A percentile compares a stretch with the other conserved stretches of the same genome.
Conservation (phyloP, 2,329 filamentous ascomycete genomes). For the Colletotrichum coccodes region DNA sequence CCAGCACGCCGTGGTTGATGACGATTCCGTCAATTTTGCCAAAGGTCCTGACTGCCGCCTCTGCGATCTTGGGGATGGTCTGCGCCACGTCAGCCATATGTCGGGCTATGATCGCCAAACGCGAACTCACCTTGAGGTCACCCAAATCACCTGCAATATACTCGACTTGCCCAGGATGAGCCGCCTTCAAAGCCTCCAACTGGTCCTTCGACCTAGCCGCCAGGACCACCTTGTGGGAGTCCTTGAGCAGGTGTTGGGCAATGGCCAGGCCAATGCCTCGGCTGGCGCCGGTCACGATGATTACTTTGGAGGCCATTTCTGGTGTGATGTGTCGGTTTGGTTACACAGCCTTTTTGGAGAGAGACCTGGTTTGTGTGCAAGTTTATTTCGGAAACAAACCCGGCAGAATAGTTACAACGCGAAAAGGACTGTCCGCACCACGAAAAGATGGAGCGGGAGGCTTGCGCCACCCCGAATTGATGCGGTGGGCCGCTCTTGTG, state of each 20-base stretch:
- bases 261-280: slow-evolving; percentile 71
- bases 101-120: too few species aligned
- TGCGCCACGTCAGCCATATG: slow-evolving; percentile 36
- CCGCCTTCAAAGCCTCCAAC: slow-evolving; percentile 61
- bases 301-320: slow-evolving; percentile 68
- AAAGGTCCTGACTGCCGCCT: slow-evolving; percentile 74
- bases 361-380: neutral
- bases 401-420: neutral
- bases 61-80: slow-evolving; percentile 70
- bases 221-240: slow-evolving; percentile 67
- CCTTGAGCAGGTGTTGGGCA: slow-evolving; percentile 59
- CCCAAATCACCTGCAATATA: slow-evolving; percentile 66
- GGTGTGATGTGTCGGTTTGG: neutral
- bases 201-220: slow-evolving; percentile 64
- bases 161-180: slow-evolving; percentile 63
- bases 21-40: slow-evolving; percentile 83
- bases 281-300: slow-evolving; percentile 76
- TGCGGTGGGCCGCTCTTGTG: neutral
- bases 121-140: slow-evolving; percentile 56
- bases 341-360: neutral
- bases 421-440: neutral
- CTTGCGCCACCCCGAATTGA: slow-evolving; percentile 10
- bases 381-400: neutral
- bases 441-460: neutral
- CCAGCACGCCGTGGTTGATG: slow-evolving; percentile 86